Evolutionary conservation across 2,329 filamentous ascomycete species (phyloP).

Genomic region (Pseudofabraea citricarpa): DNA sequence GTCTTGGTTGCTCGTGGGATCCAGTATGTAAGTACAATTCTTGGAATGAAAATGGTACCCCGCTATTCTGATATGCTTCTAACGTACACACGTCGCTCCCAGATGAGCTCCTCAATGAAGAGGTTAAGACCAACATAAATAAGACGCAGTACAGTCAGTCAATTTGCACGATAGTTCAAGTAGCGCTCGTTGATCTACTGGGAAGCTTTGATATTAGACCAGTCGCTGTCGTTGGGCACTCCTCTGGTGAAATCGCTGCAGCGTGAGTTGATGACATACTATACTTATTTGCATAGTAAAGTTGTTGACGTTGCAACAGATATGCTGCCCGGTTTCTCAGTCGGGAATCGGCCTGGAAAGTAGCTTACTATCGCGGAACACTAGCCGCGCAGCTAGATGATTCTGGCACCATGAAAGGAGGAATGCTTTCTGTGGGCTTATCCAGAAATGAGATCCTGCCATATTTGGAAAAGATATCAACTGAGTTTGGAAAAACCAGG

Average conservation of each 20-base stretch:
- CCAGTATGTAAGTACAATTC: neutral
- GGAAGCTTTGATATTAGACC: constrained; percentile 13
- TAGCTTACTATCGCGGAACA: constrained; percentile 24
- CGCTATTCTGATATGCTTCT: too few relatives aligned
- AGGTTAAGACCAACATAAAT: neutral
- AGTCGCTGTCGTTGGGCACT: constrained; percentile 22
- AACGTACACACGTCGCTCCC: too few relatives aligned
- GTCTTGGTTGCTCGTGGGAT: neutral
- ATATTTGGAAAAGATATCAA: too few relatives aligned
- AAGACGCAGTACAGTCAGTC: constrained; percentile 16
- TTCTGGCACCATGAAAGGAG: constrained; percentile 23
- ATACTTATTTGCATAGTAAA: too few relatives aligned
- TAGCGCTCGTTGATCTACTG: constrained; percentile 27
- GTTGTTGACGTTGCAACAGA: too few relatives aligned
- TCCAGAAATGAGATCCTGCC: constrained; percentile 15
- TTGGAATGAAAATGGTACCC: too few relatives aligned
- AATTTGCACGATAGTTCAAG: constrained; percentile 29
- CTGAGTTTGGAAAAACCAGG: neutral
- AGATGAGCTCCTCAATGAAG: neutral
- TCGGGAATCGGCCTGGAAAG: constrained; percentile 17
- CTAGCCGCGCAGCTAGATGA: neutral
- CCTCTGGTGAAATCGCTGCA: constrained; percentile 25
- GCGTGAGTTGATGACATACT: constrained; percentile 23
- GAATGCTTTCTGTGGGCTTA: constrained; percentile 47
- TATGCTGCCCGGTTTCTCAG: too few relatives aligned